These are phyloP conservation scores for Cephaloascus albidus DNA, from an alignment of 805 yeast genomes.

Conservation along the genomic window DNA sequence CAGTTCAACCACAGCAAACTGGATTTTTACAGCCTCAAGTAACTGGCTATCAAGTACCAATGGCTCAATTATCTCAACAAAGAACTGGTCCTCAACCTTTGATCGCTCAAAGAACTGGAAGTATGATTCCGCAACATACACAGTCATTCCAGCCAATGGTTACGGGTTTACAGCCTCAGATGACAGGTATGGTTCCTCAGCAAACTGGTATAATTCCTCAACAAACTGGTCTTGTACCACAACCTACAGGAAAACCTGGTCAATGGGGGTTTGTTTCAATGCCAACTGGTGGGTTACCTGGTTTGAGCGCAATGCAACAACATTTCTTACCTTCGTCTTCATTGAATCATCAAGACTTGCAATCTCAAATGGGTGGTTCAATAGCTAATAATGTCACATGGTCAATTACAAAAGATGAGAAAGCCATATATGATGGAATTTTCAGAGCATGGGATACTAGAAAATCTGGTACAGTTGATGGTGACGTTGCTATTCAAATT, in stretches of 20 bases:
- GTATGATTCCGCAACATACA: conserved; percentile 24
- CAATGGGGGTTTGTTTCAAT: conserved; percentile 71
- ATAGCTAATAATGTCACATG: conserved; percentile 48
- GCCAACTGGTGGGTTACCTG: conserved; percentile 66
- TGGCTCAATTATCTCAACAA: conserved; percentile 11
- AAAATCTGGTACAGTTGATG: conserved; percentile 62
- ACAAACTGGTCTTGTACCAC: conserved; percentile 38
- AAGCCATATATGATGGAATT: conserved; percentile 74
- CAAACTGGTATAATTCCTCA: conserved; percentile 26
- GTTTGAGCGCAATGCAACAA: conserved; percentile 54
- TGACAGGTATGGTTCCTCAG: conserved; percentile 21
- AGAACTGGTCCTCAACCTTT: conserved; percentile 14
- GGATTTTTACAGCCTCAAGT: conserved; percentile 28
- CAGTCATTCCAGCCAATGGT: conserved; percentile 21
- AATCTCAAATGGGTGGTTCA: conserved; percentile 30
- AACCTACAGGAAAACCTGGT: conserved; percentile 61
- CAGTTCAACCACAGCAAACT: conserved; percentile 13
- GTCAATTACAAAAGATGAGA: conserved; percentile 86
- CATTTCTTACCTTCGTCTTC: conserved; percentile 54
- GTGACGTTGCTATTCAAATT: conserved; percentile 74
- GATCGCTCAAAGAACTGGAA: conserved; percentile 7
- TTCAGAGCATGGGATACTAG: conserved; percentile 79
- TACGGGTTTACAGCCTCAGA: conserved; percentile 17
- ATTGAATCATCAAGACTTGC: conserved; percentile 24
- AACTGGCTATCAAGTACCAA: conserved; percentile 17